A percentile compares a stretch with the other conserved stretches of the same genome.
These are phyloP conservation scores for Sphagnum contortum DNA, from an alignment of 225 moss, liverwort and hornwort species.

Conservation along the genomic window DNA sequence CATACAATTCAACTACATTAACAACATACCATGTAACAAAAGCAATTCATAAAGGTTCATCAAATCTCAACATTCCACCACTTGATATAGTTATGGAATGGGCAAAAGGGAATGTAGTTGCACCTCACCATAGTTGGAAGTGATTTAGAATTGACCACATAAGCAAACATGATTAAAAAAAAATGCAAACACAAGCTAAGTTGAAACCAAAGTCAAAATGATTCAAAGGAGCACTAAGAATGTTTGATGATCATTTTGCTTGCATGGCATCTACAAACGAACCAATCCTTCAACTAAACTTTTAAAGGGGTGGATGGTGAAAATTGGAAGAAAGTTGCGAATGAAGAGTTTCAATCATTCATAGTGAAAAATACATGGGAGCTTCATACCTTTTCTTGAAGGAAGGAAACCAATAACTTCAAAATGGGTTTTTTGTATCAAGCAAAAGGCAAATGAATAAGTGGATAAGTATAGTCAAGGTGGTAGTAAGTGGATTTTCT, in stretches of 20 bases:
- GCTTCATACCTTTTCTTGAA: background rate
- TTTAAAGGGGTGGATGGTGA: background rate
- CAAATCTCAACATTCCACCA: no score
- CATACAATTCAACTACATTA: no score
- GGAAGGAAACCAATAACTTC: background rate
- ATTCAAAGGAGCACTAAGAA: background rate
- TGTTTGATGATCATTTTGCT: slow-evolving; percentile 1
- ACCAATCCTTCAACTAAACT: background rate
- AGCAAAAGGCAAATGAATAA: background rate
- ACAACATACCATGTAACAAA: no score
- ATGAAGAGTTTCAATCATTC: background rate
- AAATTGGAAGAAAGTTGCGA: background rate
- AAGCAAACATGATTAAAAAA: no score
- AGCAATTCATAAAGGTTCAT: no score
- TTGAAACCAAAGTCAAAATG: background rate
- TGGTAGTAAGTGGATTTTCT: slow-evolving; percentile 1
- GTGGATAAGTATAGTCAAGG: background rate
- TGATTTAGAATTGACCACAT: no score
- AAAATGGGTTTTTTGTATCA: slow-evolving; percentile 4
- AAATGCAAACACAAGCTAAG: background rate
- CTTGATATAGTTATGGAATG: no score
- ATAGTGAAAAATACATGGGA: background rate
- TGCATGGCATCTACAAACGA: background rate
- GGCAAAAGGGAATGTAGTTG: no score
- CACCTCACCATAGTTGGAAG: no score